Conservation (phyloP, 2,329 filamentous ascomycete genomes). For the Teratosphaeria viscida region DNA sequence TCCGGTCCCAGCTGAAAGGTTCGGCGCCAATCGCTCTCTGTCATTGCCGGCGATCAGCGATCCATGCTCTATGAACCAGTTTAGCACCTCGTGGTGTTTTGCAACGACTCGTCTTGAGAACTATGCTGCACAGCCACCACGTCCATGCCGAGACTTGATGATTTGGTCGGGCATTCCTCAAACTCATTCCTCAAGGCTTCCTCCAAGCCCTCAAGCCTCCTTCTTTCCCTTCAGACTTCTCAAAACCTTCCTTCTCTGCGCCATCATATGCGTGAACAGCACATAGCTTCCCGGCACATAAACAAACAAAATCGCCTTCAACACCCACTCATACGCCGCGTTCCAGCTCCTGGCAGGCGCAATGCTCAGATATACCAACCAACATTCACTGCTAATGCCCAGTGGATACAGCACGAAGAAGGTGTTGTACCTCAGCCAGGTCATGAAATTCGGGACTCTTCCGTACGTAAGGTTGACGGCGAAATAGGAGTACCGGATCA, state of each 20-base stretch:
- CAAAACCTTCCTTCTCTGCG: slow-evolving; percentile 72
- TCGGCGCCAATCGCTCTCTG: no score
- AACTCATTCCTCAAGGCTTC: background rate
- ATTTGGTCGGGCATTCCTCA: background rate
- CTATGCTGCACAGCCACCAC: background rate
- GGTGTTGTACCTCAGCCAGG: slow-evolving; percentile 79
- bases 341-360: slow-evolving; percentile 45
- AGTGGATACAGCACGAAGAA: slow-evolving; percentile 90
- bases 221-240: slow-evolving; percentile 31
- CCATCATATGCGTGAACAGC: slow-evolving; percentile 90
- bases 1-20: no score
- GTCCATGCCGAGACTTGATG: background rate
- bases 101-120: no score
- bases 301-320: slow-evolving; percentile 57
- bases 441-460: slow-evolving; percentile 52
- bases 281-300: slow-evolving; percentile 78
- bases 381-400: slow-evolving; percentile 80
- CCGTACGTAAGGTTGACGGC: slow-evolving; percentile 54
- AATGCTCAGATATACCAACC: slow-evolving; percentile 61
- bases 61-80: no score
- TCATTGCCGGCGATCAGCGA: no score
- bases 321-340: slow-evolving; percentile 45
- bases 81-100: no score
- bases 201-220: background rate
- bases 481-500: slow-evolving; percentile 89